A percentile compares a stretch with the other conserved stretches of the same genome.
These are phyloP conservation scores for Medicago lupulina DNA, from an alignment of 306 rosid genomes.

Conservation along the genomic window DNA sequence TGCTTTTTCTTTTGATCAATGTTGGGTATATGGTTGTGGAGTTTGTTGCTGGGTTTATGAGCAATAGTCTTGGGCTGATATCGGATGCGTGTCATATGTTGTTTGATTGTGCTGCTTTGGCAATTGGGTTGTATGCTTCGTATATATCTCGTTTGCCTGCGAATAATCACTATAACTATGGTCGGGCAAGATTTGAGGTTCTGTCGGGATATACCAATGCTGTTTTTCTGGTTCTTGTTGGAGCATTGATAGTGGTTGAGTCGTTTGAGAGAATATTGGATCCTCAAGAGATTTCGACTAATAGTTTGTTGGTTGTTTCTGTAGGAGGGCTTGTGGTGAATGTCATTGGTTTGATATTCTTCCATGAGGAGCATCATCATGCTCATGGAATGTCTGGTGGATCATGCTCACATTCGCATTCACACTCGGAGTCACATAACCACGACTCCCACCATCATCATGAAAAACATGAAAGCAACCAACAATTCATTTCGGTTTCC, in stretches of 20 bases:
- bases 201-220: conserved; percentile 92
- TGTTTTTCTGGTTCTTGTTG: conserved; percentile 89
- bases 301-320: conserved; percentile 77
- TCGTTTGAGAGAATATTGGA: conserved; percentile 94
- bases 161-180: conserved; percentile 73
- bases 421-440: conserved; percentile 46
- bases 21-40: conserved; percentile 91
- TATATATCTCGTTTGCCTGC: conserved; percentile 95
- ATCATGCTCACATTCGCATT: conserved; percentile 63
- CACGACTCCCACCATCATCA: conserved; percentile 47
- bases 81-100: conserved; percentile 98
- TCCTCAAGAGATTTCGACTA: conserved; percentile 90
- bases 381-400: conserved; percentile 88
- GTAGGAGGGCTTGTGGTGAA: conserved; percentile 90
- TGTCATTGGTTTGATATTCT: conserved; percentile 82
- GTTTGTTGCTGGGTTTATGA: conserved; percentile 88
- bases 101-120: conserved; percentile 99
- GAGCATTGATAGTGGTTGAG: conserved; percentile 87
- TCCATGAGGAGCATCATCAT: conserved; percentile 97
- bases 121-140: conserved; percentile 92
- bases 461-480: conserved; percentile 47
- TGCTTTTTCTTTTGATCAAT: conserved; percentile 85
- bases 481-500: conserved; percentile 50
- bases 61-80: conserved; percentile 93
- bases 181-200: conserved; percentile 94